Evolutionary conservation across 2,329 filamentous ascomycete genomes (phyloP).

Genomic region (Pseudocercospora macadamiae): DNA sequence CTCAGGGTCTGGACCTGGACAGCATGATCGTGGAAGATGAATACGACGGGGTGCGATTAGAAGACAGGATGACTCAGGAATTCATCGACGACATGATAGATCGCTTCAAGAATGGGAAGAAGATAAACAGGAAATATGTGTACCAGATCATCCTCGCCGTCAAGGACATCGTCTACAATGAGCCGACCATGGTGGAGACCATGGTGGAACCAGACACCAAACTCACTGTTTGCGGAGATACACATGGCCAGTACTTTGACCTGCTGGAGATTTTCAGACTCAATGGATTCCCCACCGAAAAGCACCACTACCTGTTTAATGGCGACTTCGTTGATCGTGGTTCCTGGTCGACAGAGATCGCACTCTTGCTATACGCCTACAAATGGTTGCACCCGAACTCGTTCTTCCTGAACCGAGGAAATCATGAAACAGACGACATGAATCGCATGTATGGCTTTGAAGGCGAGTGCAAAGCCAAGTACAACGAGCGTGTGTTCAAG

Average conservation of each 20-base stretch:
- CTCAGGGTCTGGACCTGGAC: constrained; percentile 86
- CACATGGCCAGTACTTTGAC: constrained; percentile 97
- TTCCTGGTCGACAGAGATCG: constrained; percentile 98
- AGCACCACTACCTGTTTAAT: constrained; percentile 95
- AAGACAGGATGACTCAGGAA: constrained; percentile 86
- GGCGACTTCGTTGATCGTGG: constrained; percentile 98
- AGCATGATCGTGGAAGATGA: constrained; percentile 77
- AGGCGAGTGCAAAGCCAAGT: constrained; percentile 97
- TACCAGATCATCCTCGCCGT: constrained; percentile 94
- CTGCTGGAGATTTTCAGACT: constrained; percentile 93
- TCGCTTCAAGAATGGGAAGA: constrained; percentile 94
- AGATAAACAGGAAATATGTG: constrained; percentile 92
- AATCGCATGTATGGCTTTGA: constrained; percentile 98
- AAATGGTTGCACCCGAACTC: constrained; percentile 84
- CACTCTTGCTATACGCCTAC: constrained; percentile 89
- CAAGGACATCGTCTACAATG: constrained; percentile 85
- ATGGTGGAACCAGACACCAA: constrained; percentile 75
- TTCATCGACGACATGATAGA: constrained; percentile 98
- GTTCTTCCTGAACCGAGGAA: constrained; percentile 96
- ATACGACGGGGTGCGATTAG: constrained; percentile 83
- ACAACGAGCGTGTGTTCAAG: constrained; percentile 94
- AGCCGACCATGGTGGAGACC: constrained; percentile 96
- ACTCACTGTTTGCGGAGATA: constrained; percentile 95
- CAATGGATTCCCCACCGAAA: constrained; percentile 81
- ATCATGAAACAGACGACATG: constrained; percentile 94